Evolutionary conservation across 2,329 filamentous ascomycete species (phyloP).

Genomic region (Exophiala phaeomuriformis): DNA sequence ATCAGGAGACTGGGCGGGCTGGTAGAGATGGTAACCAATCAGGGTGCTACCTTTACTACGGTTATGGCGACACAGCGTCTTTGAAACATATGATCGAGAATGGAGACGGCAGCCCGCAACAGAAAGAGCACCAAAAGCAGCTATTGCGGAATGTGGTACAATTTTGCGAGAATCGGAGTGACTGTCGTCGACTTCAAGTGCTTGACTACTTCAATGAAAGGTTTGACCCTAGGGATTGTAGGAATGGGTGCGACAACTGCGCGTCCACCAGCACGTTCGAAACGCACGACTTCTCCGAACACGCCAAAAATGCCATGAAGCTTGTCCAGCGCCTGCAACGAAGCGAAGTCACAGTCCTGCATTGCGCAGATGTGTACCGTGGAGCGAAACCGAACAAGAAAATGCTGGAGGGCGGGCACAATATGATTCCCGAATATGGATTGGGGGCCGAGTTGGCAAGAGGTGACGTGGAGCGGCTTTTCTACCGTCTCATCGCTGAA

Average conservation of each 20-base stretch:
- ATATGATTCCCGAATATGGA: conserved; percentile 55
- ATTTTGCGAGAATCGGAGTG: conserved; percentile 81
- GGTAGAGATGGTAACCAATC: conserved; percentile 83
- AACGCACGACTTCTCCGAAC: conserved; percentile 65
- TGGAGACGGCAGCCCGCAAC: conserved; percentile 66
- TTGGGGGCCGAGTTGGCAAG: conserved; percentile 62
- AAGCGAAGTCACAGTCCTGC: conserved; percentile 62
- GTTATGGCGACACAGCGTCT: conserved; percentile 65
- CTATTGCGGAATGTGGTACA: conserved; percentile 81
- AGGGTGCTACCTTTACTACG: conserved; percentile 84
- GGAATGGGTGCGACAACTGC: conserved; percentile 82
- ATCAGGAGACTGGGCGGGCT: conserved; percentile 93
- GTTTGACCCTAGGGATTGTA: conserved; percentile 66
- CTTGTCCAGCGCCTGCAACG: conserved; percentile 55
- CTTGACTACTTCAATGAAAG: conserved; percentile 89
- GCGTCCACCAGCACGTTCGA: conserved; percentile 63
- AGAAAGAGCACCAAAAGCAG: conserved; percentile 73
- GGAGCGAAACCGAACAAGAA: conserved; percentile 57
- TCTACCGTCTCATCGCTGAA: conserved; percentile 66
- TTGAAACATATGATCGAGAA: conserved; percentile 75
- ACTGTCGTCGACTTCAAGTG: conserved; percentile 82
- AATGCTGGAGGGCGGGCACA: conserved; percentile 47
- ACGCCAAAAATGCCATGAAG: conserved; percentile 62
- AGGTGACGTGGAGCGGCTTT: conserved; percentile 74
- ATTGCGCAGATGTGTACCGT: conserved; percentile 77